A percentile compares a stretch with the other conserved stretches of the same genome.
These are phyloP conservation scores for Helenozyma baotianmanensis DNA, from an alignment of 805 yeast species.

Conservation along the genomic window DNA sequence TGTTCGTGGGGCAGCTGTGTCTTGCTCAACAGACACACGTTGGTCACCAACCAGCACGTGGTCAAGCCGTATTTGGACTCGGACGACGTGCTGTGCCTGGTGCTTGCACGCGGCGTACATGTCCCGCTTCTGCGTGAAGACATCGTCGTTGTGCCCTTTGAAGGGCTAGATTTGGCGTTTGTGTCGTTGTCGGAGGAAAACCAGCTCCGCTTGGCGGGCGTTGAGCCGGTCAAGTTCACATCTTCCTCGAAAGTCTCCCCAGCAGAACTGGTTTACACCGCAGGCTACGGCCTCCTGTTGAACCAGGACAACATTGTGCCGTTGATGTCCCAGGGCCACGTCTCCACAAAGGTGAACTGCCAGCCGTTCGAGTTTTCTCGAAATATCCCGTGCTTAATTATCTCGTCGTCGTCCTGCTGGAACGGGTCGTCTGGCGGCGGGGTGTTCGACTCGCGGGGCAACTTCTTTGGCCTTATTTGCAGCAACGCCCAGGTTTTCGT, in stretches of 20 bases:
- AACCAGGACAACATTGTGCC: conserved; percentile 20
- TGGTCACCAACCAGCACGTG: conserved; percentile 43
- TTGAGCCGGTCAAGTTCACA: background rate
- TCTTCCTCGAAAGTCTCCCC: background rate
- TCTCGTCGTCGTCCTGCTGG: conserved; percentile 45
- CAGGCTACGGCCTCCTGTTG: conserved; percentile 40
- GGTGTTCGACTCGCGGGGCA: conserved; percentile 20
- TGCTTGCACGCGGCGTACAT: conserved; percentile 1
- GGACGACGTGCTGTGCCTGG: conserved; percentile 4
- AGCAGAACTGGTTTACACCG: conserved; percentile 24
- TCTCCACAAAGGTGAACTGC: conserved; percentile 18
- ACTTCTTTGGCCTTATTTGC: conserved; percentile 39
- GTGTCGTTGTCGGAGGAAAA: conserved; percentile 18
- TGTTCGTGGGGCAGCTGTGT: conserved; percentile 42
- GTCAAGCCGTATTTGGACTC: conserved; percentile 14
- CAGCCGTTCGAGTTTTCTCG: conserved; percentile 3
- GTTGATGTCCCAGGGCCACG: conserved; percentile 27
- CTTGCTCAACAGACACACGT: conserved; percentile 22
- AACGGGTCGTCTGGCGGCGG: conserved; percentile 51
- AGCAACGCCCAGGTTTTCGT: conserved; percentile 38
- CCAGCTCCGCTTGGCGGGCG: background rate
- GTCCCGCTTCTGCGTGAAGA: conserved; percentile 7
- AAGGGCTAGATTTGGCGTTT: conserved; percentile 36
- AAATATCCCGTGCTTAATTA: conserved; percentile 18
- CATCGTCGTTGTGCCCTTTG: conserved; percentile 27